A percentile compares a stretch with the other conserved stretches of the same genome.
Conservation (phyloP, 139 green algal species). For the Raphidocelis subcapitata region DNA sequence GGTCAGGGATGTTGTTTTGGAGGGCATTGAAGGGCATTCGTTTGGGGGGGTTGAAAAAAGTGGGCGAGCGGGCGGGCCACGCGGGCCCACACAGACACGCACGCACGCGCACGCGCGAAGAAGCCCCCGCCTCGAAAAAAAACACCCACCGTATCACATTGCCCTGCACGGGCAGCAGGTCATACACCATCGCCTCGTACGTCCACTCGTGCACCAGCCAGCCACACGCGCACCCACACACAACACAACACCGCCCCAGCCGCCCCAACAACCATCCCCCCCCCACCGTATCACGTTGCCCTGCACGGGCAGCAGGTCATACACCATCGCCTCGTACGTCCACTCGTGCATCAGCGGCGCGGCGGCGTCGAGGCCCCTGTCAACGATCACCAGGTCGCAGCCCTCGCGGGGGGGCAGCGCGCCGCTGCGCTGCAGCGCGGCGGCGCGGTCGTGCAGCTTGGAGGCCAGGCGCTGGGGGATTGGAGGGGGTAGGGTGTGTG, state of each 20-base stretch:
- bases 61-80: no score
- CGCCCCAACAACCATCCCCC: background rate
- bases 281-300: slow-evolving; percentile 37
- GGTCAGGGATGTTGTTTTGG: no score
- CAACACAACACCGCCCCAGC: no score
- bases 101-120: no score
- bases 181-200: slow-evolving; percentile 93
- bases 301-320: slow-evolving; percentile 85
- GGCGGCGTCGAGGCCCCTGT: slow-evolving; percentile 27
- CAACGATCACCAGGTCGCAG: background rate
- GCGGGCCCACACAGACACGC: no score
- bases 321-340: slow-evolving; percentile 94
- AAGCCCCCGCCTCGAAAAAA: no score
- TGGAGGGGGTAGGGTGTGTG: background rate
- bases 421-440: slow-evolving; percentile 43
- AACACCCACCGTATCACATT: slow-evolving; percentile 38
- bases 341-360: slow-evolving; percentile 98
- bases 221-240: no score
- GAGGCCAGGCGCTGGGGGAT: background rate
- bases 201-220: slow-evolving; percentile 98
- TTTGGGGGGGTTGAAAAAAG: no score
- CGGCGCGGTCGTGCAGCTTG: slow-evolving; percentile 56
- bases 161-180: slow-evolving; percentile 79
- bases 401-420: slow-evolving; percentile 34
- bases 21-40: no score